Conservation (phyloP, 176 grass and related monocot genomes). For the Zoysia japonica region DNA sequence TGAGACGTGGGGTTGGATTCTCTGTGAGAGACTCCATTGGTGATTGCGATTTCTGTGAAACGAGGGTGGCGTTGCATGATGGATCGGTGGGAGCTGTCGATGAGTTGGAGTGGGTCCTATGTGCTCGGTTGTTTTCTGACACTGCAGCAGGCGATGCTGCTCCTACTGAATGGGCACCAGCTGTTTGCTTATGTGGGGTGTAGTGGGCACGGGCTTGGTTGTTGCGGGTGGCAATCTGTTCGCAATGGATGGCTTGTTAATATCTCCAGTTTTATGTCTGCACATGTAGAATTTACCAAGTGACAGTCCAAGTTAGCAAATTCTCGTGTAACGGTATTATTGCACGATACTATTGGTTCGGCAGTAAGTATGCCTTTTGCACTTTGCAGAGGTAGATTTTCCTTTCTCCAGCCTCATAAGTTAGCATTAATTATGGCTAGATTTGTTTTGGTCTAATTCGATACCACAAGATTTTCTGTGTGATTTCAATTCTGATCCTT, state of each 20-base stretch:
- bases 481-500: neutral
- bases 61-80: neutral
- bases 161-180: neutral
- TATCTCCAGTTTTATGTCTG: neutral
- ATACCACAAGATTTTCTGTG: neutral
- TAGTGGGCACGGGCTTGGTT: neutral
- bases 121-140: neutral
- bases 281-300: neutral
- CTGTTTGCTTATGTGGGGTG: neutral
- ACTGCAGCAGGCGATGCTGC: neutral
- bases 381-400: neutral
- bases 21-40: neutral
- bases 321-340: neutral
- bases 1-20: neutral
- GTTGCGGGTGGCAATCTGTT: neutral
- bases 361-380: neutral
- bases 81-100: neutral
- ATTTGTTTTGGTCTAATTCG: neutral
- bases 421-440: neutral
- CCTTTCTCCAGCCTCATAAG: neutral
- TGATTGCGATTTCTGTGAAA: neutral
- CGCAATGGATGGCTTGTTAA: neutral
- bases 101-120: slow-evolving; percentile 16
- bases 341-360: neutral
- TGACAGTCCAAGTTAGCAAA: neutral